Evolutionary conservation across 164 flowering plant genomes (phyloP).

Genomic region (Annona cherimola): DNA sequence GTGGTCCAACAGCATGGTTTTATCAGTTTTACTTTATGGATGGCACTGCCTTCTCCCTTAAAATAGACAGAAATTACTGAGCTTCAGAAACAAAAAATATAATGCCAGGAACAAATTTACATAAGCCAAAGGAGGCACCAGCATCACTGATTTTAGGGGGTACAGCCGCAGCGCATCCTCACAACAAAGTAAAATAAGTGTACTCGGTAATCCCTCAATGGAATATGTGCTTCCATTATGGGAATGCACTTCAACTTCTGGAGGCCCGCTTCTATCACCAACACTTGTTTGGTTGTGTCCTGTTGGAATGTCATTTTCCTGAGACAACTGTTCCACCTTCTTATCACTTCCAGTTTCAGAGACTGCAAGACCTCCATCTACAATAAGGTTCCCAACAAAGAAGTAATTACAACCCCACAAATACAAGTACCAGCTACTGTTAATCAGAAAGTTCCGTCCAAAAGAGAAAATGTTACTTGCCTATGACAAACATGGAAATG

Average conservation of each 20-base stretch:
- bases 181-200: constrained; percentile 67
- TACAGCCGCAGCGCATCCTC: constrained; percentile 53
- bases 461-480: constrained; percentile 39
- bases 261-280: constrained; percentile 20
- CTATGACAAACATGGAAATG: constrained; percentile 67
- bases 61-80: constrained; percentile 5
- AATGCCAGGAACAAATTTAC: neutral
- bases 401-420: neutral
- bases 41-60: constrained; percentile 57
- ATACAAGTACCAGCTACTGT: neutral
- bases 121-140: constrained; percentile 35
- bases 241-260: constrained; percentile 20
- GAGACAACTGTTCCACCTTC: constrained; percentile 22
- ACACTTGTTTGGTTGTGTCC: constrained; percentile 22
- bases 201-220: constrained; percentile 24
- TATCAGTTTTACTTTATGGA: constrained; percentile 58
- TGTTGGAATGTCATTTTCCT: constrained; percentile 16
- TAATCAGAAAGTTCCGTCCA: neutral
- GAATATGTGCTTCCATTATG: constrained; percentile 23
- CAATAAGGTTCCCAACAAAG: constrained; percentile 6
- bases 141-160: constrained; percentile 48
- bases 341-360: constrained; percentile 25
- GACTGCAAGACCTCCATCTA: constrained; percentile 31
- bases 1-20: constrained; percentile 78
- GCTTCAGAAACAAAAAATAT: constrained; percentile 4